Evolutionary conservation across 768 basidiomycete genomes (phyloP).

Genomic region (Suillus clintonianus): DNA sequence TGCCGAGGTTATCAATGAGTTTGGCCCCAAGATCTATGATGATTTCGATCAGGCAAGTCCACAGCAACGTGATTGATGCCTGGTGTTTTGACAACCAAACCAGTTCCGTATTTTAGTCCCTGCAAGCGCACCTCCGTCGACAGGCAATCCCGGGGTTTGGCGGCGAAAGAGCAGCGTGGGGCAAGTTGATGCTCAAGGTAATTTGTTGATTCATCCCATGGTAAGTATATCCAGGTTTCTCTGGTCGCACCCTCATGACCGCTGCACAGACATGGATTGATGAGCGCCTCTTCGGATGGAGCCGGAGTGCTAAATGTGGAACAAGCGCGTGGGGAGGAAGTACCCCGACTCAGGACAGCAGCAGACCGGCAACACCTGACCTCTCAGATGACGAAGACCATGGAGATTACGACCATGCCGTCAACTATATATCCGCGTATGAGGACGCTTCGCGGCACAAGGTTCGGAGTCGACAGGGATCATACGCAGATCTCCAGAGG

Average conservation of each 20-base stretch:
- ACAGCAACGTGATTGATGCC: background rate
- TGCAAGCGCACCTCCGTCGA: slow-evolving; percentile 80
- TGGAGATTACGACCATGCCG: slow-evolving; percentile 90
- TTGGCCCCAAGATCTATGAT: slow-evolving; percentile 83
- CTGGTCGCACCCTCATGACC: slow-evolving; percentile 1
- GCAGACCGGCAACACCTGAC: slow-evolving; percentile 68
- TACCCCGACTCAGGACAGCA: slow-evolving; percentile 56
- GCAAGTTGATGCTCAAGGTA: slow-evolving; percentile 84
- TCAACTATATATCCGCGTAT: slow-evolving; percentile 59
- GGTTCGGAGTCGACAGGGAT: slow-evolving; percentile 63
- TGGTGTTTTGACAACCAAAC: slow-evolving; percentile 1
- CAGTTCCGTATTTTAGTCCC: slow-evolving; percentile 82
- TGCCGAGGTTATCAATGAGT: slow-evolving; percentile 80
- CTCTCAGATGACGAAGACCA: slow-evolving; percentile 85
- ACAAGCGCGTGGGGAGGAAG: slow-evolving; percentile 84
- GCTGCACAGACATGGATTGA: slow-evolving; percentile 76
- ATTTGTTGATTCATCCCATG: slow-evolving; percentile 88
- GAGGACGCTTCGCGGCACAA: slow-evolving; percentile 47
- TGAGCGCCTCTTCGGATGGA: slow-evolving; percentile 93
- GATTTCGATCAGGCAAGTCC: slow-evolving; percentile 77
- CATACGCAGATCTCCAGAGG: slow-evolving; percentile 82
- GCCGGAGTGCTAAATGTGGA: slow-evolving; percentile 71
- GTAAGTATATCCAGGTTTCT: slow-evolving; percentile 36
- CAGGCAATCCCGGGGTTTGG: slow-evolving; percentile 73
- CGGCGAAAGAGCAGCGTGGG: slow-evolving; percentile 78